Evolutionary conservation across 495 filamentous ascomycete genomes (phyloP).

Genomic region (Glutinoglossum americanum): DNA sequence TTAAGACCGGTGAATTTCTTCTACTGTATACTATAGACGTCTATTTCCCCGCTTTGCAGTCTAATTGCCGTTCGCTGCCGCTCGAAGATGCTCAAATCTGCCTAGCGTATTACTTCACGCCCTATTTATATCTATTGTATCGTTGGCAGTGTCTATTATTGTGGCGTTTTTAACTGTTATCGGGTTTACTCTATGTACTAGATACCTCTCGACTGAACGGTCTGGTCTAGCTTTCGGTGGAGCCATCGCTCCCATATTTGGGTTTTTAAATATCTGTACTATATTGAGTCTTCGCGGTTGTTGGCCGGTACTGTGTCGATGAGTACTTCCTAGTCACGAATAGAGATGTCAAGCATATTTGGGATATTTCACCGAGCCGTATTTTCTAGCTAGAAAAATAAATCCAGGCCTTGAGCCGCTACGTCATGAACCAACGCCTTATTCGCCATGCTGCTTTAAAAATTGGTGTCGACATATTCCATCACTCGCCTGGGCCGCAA

Average conservation of each 20-base stretch:
- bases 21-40: neutral
- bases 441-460: neutral
- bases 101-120: too few relatives aligned
- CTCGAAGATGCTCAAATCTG: too few relatives aligned
- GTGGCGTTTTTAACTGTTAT: neutral
- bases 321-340: neutral
- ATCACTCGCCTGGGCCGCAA: slow-evolving; percentile 11
- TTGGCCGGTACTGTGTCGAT: neutral
- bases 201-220: neutral
- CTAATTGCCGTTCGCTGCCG: too few relatives aligned
- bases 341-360: neutral
- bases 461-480: too few relatives aligned
- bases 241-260: neutral
- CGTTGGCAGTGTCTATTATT: neutral
- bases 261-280: neutral
- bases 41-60: neutral
- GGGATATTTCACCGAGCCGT: neutral
- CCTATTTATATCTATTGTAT: neutral
- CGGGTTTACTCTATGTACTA: neutral
- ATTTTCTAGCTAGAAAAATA: neutral
- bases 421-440: neutral
- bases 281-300: neutral
- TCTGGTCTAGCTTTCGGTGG: neutral
- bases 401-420: neutral
- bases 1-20: neutral